phyloP scores from a whole-genome alignment of 768 basidiomycete genomes.

The Tubosaeta sp. region DNA sequence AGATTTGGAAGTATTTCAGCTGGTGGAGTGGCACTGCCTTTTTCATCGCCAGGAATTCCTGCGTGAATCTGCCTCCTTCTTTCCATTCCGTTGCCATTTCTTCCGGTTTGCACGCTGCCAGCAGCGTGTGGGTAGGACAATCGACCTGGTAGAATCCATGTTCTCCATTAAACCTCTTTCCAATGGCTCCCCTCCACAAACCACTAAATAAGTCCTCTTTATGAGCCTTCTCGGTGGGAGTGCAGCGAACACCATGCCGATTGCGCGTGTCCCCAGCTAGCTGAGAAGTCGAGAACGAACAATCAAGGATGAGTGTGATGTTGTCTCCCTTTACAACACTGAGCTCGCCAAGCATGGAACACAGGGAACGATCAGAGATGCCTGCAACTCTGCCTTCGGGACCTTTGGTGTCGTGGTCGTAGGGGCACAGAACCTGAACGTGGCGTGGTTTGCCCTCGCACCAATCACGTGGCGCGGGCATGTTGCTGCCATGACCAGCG shows the following conservation, averaged over 20 bases:
- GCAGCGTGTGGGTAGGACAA: constrained; percentile 44
- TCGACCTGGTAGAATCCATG: constrained; percentile 43
- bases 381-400: constrained; percentile 49
- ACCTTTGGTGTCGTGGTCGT: constrained; percentile 56
- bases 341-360: constrained; percentile 57
- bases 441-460: constrained; percentile 38
- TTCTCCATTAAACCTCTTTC: constrained; percentile 31
- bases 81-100: constrained; percentile 59
- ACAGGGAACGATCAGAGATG: constrained; percentile 64
- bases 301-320: constrained; percentile 63
- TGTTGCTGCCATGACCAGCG: constrained; percentile 65
- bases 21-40: constrained; percentile 48
- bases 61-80: constrained; percentile 60
- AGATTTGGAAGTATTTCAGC: constrained; percentile 46
- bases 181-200: constrained; percentile 50
- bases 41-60: constrained; percentile 46
- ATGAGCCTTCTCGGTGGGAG: constrained; percentile 51
- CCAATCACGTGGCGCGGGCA: constrained; percentile 59
- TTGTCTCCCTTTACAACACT: constrained; percentile 59
- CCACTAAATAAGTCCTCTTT: constrained; percentile 52
- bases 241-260: constrained; percentile 53
- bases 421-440: constrained; percentile 62
- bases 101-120: constrained; percentile 54
- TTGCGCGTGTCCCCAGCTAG: constrained; percentile 38
- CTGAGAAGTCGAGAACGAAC: constrained; percentile 50